Base-by-base conservation (phyloP, 2,329 filamentous ascomycete species). In the Davidsoniella neocaledoniae region DNA sequence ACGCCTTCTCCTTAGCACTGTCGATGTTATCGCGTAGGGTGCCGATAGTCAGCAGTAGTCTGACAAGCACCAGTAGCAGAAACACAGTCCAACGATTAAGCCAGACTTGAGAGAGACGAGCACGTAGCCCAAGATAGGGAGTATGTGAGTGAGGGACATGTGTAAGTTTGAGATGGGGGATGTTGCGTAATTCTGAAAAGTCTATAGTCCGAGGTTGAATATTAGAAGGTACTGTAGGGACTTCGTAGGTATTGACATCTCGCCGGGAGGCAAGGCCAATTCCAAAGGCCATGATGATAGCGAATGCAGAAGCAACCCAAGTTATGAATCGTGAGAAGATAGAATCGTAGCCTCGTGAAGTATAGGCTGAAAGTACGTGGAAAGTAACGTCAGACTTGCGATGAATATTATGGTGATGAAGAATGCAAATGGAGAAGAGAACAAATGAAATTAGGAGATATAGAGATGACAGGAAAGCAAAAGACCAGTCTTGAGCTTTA, bases 31-130 rank as follows among this genome's bases (percentile, higher is more conserved):
- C 71, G 61, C 87, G 73, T 55, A 95, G 74, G 57, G 75, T 74
- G 50, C 73, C 72, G 50, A 90, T 76, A 37, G 88, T 78, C 53
- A 96, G 70, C 48, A 98, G 68, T 53, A 90, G 76, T 51, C 88
- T 79, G 55, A 83, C 76, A 48, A 98, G 79, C 50, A 96, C 81
- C 49, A 98, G 78, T 53, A 94, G 64, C 44, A 96, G 72, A 44
- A 98, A 73, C 53, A 96, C 72, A 38, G 91, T 96, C 91, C 91
- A 98, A 65, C 85, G 78, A 70, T 98, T 96, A 68, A 98, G 80
- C 87, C 90, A 95, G 64, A 93, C 75, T 70, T 98, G 91, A 48
- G 91, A 96, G 59, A 96, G 74, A 59, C 88, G 81, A 58, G 90
- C 81, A 60, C 80, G 79, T 61, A 95, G 78, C 58, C 88, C 87